phyloP scores from a whole-genome alignment of 2,329 filamentous ascomycete species.

The Botrytis pseudocinerea region DNA sequence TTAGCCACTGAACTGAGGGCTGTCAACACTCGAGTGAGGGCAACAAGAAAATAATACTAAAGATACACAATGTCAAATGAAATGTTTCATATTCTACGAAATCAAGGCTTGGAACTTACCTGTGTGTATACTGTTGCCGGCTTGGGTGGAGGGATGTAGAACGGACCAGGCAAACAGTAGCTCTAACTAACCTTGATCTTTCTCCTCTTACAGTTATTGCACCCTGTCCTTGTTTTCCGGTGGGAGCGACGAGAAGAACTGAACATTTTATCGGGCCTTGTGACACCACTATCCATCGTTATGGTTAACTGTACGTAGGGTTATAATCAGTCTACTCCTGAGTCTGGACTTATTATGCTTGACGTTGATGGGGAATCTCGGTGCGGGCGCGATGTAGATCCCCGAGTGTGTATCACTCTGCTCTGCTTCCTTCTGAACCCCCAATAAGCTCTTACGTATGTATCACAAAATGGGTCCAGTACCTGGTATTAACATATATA shows the following conservation, averaged over 20 bases:
- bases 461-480: neutral
- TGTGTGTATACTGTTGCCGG: neutral
- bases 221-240: constrained; percentile 16
- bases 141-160: neutral
- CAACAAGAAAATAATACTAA: neutral
- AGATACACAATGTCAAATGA: neutral
- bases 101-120: neutral
- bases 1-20: constrained; percentile 21
- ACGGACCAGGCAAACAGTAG: neutral
- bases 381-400: neutral
- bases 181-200: constrained; percentile 17
- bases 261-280: constrained; percentile 5
- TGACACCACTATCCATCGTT: constrained; percentile 11
- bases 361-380: neutral
- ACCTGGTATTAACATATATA: neutral
- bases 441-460: neutral
- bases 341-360: neutral
- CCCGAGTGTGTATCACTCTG: neutral
- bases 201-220: constrained; percentile 19
- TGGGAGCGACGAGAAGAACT: constrained; percentile 20
- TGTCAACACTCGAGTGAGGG: neutral
- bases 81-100: neutral
- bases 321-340: neutral
- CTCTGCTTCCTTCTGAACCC: neutral
- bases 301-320: neutral